Percentiles rank a stretch among this genome's conserved stretches.
phyloP scores from a whole-genome alignment of 225 moss, liverwort and hornwort genomes.

The Climacium dendroides region DNA sequence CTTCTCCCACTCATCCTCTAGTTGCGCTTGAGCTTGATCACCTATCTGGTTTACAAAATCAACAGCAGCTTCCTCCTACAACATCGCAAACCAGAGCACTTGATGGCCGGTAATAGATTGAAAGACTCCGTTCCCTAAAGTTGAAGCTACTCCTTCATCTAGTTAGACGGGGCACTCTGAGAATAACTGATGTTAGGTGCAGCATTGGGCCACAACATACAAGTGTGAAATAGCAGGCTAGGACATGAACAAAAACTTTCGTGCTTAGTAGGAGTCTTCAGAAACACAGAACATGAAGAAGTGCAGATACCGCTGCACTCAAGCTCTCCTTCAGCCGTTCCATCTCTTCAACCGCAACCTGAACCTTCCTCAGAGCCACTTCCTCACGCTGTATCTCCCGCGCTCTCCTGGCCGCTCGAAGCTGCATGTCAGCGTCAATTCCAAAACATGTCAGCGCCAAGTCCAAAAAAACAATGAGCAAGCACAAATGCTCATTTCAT shows the following conservation, averaged over 20 bases:
- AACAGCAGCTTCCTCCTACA: conserved; percentile 50
- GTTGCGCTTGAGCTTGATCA: conserved; percentile 36
- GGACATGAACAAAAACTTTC: neutral
- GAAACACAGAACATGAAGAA: neutral
- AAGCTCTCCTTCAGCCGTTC: conserved; percentile 41
- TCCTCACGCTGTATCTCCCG: conserved; percentile 40
- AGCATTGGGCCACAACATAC: neutral
- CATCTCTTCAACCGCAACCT: conserved; percentile 46
- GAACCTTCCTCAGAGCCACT: conserved; percentile 36
- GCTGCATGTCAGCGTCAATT: conserved; percentile 31
- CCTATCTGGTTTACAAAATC: conserved; percentile 40
- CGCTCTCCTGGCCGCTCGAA: conserved; percentile 35
- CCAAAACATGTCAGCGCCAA: conserved; percentile 9
- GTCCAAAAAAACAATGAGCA: neutral
- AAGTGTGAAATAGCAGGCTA: neutral
- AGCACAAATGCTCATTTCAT: neutral
- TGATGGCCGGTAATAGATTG: neutral
- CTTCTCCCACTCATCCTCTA: conserved; percentile 37
- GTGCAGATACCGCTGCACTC: conserved; percentile 27
- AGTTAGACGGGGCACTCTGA: neutral
- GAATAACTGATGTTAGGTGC: neutral
- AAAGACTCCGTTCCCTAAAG: neutral
- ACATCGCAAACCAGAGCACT: neutral
- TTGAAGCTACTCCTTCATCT: neutral
- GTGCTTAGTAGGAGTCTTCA: neutral